phyloP scores from a whole-genome alignment of 495 filamentous ascomycete species.

The Clavariopsis aquatica region DNA sequence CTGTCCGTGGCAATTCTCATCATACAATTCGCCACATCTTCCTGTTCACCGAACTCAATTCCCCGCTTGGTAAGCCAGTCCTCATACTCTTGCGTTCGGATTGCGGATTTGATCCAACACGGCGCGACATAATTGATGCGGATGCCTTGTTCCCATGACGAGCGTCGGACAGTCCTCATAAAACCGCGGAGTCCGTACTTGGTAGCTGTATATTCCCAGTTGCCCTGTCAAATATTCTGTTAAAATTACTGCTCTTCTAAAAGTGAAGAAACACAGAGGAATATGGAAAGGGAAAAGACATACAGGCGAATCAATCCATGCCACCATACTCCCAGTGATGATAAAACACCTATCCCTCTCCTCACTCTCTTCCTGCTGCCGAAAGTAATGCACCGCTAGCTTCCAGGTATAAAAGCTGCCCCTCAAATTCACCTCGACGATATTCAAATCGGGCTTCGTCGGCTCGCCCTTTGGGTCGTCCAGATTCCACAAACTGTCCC shows the following conservation, averaged over 20 bases:
- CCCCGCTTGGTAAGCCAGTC: constrained; percentile 2
- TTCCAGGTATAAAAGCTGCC: constrained; percentile 9
- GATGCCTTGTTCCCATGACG: constrained; percentile 11
- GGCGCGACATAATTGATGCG: constrained; percentile 12
- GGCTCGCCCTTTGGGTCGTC: constrained; percentile 3
- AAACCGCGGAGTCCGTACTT: constrained; percentile 13
- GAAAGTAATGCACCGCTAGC: constrained; percentile 6
- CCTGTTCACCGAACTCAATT: constrained; percentile 9
- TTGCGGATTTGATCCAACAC: constrained; percentile 12
- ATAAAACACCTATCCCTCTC: constrained; percentile 9
- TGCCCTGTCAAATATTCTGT: neutral
- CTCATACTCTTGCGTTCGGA: constrained; percentile 8
- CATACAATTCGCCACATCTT: constrained; percentile 9
- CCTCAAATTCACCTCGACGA: constrained; percentile 7
- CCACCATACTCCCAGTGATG: constrained; percentile 12
- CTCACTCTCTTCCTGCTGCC: neutral
- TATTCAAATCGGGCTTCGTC: constrained; percentile 7
- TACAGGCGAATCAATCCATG: constrained; percentile 6
- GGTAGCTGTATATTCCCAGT: constrained; percentile 11
- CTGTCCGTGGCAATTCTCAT: neutral
- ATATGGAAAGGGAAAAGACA: neutral
- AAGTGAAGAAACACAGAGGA: neutral
- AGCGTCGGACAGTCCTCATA: neutral
- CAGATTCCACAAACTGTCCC: constrained; percentile 13
- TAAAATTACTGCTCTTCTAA: neutral